These are phyloP conservation scores for Syzygium aqueum DNA, from an alignment of 345 rosid genomes.

Conservation along the genomic window DNA sequence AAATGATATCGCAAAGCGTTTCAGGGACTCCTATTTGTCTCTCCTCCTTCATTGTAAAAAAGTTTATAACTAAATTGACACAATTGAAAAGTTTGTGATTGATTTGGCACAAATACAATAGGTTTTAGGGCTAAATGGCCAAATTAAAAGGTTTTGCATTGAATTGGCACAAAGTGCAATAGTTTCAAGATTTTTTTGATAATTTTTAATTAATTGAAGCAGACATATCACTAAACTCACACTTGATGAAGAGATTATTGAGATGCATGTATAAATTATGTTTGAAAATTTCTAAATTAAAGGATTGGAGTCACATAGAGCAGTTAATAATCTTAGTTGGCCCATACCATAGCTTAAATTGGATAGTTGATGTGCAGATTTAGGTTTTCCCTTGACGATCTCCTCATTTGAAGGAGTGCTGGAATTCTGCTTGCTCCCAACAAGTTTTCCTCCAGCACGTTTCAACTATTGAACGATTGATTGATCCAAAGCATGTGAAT, in stretches of 20 bases:
- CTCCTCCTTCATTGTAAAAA: neutral
- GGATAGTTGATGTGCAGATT: neutral
- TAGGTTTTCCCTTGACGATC: neutral
- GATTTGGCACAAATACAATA: no score
- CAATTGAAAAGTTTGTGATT: no score
- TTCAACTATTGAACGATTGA: neutral
- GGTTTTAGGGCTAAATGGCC: no score
- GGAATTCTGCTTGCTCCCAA: neutral
- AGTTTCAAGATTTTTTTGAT: no score
- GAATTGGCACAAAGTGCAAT: no score
- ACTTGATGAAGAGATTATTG: neutral
- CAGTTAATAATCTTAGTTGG: neutral
- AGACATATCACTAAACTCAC: neutral
- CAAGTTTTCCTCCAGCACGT: neutral
- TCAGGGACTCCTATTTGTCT: neutral
- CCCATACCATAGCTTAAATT: neutral
- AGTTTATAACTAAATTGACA: no score
- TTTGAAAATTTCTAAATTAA: fast-evolving
- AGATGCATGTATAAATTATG: neutral
- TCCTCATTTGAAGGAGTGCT: neutral
- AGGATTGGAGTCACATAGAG: neutral
- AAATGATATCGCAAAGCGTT: neutral
- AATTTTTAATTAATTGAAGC: no score
- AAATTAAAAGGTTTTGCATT: no score
- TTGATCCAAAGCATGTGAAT: neutral